Evolutionary conservation across 371 early-diverging fungal species (phyloP).

Genomic region (Capniomyces stellatus): DNA sequence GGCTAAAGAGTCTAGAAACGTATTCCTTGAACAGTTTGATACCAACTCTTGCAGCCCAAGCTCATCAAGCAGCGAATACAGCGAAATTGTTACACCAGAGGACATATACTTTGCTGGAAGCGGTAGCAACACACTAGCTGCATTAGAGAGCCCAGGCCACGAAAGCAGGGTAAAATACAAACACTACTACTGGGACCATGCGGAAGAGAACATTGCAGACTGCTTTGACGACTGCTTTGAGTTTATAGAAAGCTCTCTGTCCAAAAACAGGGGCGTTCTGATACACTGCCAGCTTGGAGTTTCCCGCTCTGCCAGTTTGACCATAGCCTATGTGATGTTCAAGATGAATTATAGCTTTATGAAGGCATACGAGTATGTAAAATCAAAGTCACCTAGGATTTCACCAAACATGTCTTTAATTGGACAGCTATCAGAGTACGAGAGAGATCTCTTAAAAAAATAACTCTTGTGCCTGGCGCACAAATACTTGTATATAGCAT

Average conservation of each 20-base stretch:
- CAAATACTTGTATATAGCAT: too few relatives aligned
- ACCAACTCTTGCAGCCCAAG: too few relatives aligned
- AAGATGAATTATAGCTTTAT: conserved; percentile 32
- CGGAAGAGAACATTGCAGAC: conserved; percentile 41
- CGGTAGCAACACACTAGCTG: background rate
- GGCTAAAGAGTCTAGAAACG: background rate
- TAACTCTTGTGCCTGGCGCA: too few relatives aligned
- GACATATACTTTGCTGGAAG: background rate
- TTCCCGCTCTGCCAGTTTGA: conserved; percentile 67
- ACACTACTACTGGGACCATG: conserved; percentile 61
- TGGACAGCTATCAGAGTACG: conserved; percentile 60
- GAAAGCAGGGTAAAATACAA: conserved; percentile 27
- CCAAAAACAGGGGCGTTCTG: conserved; percentile 37
- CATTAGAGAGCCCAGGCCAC: background rate
- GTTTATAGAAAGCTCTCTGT: conserved; percentile 45
- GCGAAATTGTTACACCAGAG: background rate
- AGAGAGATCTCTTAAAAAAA: conserved; percentile 20
- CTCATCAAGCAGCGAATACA: too few relatives aligned
- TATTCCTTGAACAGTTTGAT: too few relatives aligned
- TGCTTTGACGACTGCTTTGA: conserved; percentile 47
- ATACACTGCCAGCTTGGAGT: conserved; percentile 84
- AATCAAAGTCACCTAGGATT: conserved; percentile 42
- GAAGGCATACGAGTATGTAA: conserved; percentile 64
- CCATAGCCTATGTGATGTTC: conserved; percentile 78
- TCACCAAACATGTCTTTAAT: conserved; percentile 64